phyloP scores from a whole-genome alignment of 179 eudicot species.

The Heliamphora pulchella region DNA sequence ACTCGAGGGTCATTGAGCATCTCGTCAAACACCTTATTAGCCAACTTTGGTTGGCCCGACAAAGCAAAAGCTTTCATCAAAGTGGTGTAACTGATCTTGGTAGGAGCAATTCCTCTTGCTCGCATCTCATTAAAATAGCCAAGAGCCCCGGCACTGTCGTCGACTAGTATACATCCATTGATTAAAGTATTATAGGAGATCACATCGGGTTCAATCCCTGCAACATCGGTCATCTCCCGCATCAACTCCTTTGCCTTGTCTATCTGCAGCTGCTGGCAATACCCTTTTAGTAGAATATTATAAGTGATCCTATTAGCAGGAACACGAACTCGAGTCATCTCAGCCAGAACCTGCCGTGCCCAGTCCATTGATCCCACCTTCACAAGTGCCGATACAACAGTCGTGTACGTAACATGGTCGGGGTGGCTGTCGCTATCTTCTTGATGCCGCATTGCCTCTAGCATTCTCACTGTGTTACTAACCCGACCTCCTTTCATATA shows the following conservation, averaged over 20 bases:
- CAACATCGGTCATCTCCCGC: slow-evolving; percentile 50
- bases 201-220: slow-evolving; percentile 70
- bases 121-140: slow-evolving; percentile 90
- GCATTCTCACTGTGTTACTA: slow-evolving; percentile 67
- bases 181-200: slow-evolving; percentile 86
- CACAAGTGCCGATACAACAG: slow-evolving; percentile 76
- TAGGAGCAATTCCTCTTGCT: slow-evolving; percentile 75
- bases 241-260: slow-evolving; percentile 68
- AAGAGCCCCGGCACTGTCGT: slow-evolving; percentile 82
- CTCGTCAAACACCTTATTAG: slow-evolving; percentile 79
- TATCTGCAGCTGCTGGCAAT: slow-evolving; percentile 83
- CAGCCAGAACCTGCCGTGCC: slow-evolving; percentile 66
- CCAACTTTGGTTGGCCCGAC: slow-evolving; percentile 83
- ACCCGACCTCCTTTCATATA: slow-evolving; percentile 88
- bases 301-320: slow-evolving; percentile 75
- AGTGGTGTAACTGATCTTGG: slow-evolving; percentile 91
- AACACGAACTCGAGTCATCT: slow-evolving; percentile 64
- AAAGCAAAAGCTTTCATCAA: slow-evolving; percentile 93
- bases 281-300: slow-evolving; percentile 84
- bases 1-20: slow-evolving; percentile 88
- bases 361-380: slow-evolving; percentile 76
- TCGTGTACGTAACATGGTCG: slow-evolving; percentile 86
- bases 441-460: slow-evolving; percentile 86
- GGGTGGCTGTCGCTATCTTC: slow-evolving; percentile 70
- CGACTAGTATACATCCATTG: slow-evolving; percentile 81